Evolutionary conservation across 2,329 filamentous ascomycete genomes (phyloP).

Genomic region (Basipetospora chlamydospora): DNA sequence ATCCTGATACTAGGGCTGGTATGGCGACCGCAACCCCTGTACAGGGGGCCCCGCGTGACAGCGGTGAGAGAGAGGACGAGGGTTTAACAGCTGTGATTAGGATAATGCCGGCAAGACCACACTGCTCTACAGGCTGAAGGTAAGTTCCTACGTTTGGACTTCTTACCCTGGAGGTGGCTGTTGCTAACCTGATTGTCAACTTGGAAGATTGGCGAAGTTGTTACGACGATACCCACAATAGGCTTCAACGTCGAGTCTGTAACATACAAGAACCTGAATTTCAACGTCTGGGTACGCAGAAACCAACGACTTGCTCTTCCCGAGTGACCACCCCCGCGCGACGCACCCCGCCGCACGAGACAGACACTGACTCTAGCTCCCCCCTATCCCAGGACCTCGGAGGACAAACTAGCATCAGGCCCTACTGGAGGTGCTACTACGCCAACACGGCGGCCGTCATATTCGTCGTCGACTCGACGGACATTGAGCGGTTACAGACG

Average conservation of each 20-base stretch:
- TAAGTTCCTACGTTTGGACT: slow-evolving; percentile 20
- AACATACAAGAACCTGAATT: slow-evolving; percentile 95
- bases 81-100: too few species aligned
- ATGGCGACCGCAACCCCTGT: too few species aligned
- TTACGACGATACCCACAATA: slow-evolving; percentile 97
- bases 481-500: slow-evolving; percentile 87
- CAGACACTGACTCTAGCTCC: background rate
- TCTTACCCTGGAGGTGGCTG: too few species aligned
- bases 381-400: slow-evolving; percentile 72
- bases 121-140: slow-evolving; percentile 88
- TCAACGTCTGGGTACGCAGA: slow-evolving; percentile 86
- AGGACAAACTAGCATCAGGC: slow-evolving; percentile 95
- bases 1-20: slow-evolving; percentile 92
- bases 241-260: slow-evolving; percentile 99
- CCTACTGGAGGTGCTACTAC: slow-evolving; percentile 99
- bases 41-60: too few species aligned
- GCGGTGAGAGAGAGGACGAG: too few species aligned
- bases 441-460: slow-evolving; percentile 97
- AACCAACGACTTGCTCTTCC: too few species aligned
- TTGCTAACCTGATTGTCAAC: too few species aligned
- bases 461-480: slow-evolving; percentile 96
- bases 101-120: slow-evolving; percentile 99
- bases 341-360: background rate
- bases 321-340: too few species aligned
- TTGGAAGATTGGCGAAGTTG: slow-evolving; percentile 98